Evolutionary conservation across 768 basidiomycete genomes (phyloP), one percentile per base, ranked within the genome.

Genomic region (Phlebiopsis flavidoalba): DNA sequence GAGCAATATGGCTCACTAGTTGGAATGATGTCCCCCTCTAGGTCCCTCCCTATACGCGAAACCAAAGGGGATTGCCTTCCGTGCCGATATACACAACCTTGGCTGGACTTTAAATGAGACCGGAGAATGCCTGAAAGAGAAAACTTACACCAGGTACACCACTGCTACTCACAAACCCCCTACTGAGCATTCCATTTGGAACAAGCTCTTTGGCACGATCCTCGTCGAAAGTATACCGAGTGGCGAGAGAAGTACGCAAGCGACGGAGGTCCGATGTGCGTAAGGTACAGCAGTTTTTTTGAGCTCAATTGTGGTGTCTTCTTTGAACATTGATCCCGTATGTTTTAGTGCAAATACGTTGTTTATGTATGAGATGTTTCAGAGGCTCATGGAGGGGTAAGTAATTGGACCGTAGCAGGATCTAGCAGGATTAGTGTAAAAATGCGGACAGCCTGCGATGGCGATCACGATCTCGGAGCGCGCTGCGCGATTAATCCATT

Each of bases 281-380:
- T 7, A 93, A 74, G 7, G 89, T 1, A 89, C 86, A 40, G 86
- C 87, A 0, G 88, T 91, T 70, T 92, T 91, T 70, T 92, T 92
- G 57, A 84, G 66, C 60, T 82, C 83, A n/a, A n/a, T 53, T 80
- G 77, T 7, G 87, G 70, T 10, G 88, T 84, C 73, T 90, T 92
- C 71, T 92, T n/a, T 91, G 81, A 92, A 92, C 89, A 91, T 90
- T 22, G 1, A 7, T 14, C 22, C 10, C 50, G 50, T 21, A 5
- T n/a, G 7, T 5, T 21, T 24, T 3, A 8, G 48, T 11, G 19
- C 19, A 11, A n/a, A 49, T 21, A 24, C 10, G 24, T n/a, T 3
- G 24, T n/a, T 21, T n/a, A 21, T 14, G 3, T 11, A 3, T 49
- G 48, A 49, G 5, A 49, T 49, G 2, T 10, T n/a, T 21, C 6